Conservation (phyloP, 176 grass and related monocot genomes). For the Oryza brachyantha region DNA sequence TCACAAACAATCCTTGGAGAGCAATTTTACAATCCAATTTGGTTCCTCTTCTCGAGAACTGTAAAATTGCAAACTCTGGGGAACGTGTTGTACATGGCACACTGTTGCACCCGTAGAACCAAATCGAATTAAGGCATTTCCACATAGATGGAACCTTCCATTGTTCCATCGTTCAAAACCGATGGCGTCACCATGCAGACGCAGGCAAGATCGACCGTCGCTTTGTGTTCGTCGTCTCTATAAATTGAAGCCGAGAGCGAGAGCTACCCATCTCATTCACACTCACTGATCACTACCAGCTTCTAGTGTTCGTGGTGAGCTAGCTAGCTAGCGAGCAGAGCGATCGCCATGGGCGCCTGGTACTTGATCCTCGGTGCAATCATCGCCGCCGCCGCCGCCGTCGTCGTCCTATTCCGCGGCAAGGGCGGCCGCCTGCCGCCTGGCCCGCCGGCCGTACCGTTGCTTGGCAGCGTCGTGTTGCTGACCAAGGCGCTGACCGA, state of each 20-base stretch:
- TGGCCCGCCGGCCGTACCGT: constrained; percentile 40
- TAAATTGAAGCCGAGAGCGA: background rate
- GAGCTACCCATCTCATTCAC: background rate
- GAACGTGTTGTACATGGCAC: no score
- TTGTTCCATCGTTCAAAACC: background rate
- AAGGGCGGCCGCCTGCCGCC: constrained; percentile 29
- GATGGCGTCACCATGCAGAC: background rate
- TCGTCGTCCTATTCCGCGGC: background rate
- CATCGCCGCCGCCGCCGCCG: constrained; percentile 13
- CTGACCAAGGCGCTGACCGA: constrained; percentile 19
- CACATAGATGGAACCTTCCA: background rate
- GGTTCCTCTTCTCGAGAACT: no score
- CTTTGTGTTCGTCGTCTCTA: no score
- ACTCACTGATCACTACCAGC: background rate
- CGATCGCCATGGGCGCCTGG: constrained; percentile 3
- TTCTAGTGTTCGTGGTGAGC: no score
- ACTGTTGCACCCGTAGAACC: no score
- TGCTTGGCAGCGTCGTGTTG: constrained; percentile 48
- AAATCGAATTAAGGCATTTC: no score
- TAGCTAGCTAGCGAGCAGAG: background rate
- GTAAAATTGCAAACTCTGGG: no score
- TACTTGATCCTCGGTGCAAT: constrained; percentile 2
- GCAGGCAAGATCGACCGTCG: background rate
- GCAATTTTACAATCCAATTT: no score
- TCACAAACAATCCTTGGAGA: no score